A percentile compares a stretch with the other conserved stretches of the same genome.
phyloP scores from a whole-genome alignment of 768 basidiomycete species.

The Phanerodontia chrysosporium region DNA sequence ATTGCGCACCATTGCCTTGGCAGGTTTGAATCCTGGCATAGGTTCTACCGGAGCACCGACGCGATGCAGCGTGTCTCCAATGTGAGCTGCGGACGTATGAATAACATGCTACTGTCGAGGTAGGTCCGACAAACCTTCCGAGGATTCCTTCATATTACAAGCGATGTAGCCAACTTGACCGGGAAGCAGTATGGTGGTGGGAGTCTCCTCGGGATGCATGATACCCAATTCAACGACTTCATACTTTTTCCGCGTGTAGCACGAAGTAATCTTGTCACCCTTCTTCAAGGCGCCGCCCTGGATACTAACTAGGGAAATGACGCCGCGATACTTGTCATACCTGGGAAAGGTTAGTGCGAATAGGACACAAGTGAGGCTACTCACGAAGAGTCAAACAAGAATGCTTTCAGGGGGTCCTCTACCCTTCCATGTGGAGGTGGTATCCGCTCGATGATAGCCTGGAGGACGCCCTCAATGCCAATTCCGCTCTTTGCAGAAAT shows the following conservation, averaged over 20 bases:
- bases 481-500: constrained; percentile 93
- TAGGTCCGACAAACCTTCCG: constrained; percentile 75
- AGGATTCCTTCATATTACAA: constrained; percentile 97
- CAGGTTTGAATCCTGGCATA: constrained; percentile 86
- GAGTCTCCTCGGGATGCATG: constrained; percentile 85
- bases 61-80: constrained; percentile 89
- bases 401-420: constrained; percentile 64
- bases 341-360: constrained; percentile 33
- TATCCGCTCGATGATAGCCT: constrained; percentile 78
- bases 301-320: constrained; percentile 85
- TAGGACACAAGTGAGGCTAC: constrained; percentile 22
- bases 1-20: constrained; percentile 81
- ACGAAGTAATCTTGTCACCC: constrained; percentile 89
- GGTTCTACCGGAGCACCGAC: constrained; percentile 72
- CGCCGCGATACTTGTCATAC: constrained; percentile 93
- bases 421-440: constrained; percentile 67
- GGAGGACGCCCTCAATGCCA: constrained; percentile 74
- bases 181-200: constrained; percentile 59
- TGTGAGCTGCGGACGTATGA: constrained; percentile 56
- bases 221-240: constrained; percentile 87
- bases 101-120: no score
- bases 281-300: constrained; percentile 78
- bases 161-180: constrained; percentile 88
- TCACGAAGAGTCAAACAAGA: constrained; percentile 92
- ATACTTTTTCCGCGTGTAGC: constrained; percentile 81